Evolutionary conservation across 306 rosid species (phyloP).

Genomic region (Gleditsia sinensis): DNA sequence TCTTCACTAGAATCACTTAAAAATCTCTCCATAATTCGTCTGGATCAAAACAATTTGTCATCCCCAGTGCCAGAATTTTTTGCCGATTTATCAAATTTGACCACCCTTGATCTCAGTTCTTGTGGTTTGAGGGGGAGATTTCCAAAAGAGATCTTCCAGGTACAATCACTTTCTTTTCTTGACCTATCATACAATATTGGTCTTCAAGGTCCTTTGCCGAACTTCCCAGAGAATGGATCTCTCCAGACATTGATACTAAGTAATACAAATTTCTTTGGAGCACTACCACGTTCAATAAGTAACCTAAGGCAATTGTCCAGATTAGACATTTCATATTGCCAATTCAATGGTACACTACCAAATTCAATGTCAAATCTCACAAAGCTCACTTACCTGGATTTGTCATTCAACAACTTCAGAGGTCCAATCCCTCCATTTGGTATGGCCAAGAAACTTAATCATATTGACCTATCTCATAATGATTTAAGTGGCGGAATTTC

Average conservation of each 20-base stretch:
- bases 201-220: conserved; percentile 32
- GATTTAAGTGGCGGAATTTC: neutral
- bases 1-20: conserved; percentile 14
- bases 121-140: conserved; percentile 31
- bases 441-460: neutral
- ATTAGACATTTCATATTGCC: neutral
- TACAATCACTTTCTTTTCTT: neutral
- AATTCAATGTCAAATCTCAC: conserved; percentile 25
- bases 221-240: conserved; percentile 3
- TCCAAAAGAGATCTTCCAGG: conserved; percentile 36
- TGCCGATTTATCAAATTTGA: conserved; percentile 27
- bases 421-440: conserved; percentile 34
- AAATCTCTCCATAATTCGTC: conserved; percentile 29
- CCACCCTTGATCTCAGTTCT: conserved; percentile 15
- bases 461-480: conserved; percentile 30
- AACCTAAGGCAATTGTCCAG: conserved; percentile 11
- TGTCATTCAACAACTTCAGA: conserved; percentile 14
- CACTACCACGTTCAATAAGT: conserved; percentile 7
- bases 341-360: conserved; percentile 27
- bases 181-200: neutral
- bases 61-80: conserved; percentile 35
- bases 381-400: neutral
- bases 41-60: conserved; percentile 36
- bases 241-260: neutral
- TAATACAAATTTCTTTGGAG: conserved; percentile 22